Base-by-base conservation (phyloP, 2,329 filamentous ascomycete genomes). In the Aquanectria penicillioides region DNA sequence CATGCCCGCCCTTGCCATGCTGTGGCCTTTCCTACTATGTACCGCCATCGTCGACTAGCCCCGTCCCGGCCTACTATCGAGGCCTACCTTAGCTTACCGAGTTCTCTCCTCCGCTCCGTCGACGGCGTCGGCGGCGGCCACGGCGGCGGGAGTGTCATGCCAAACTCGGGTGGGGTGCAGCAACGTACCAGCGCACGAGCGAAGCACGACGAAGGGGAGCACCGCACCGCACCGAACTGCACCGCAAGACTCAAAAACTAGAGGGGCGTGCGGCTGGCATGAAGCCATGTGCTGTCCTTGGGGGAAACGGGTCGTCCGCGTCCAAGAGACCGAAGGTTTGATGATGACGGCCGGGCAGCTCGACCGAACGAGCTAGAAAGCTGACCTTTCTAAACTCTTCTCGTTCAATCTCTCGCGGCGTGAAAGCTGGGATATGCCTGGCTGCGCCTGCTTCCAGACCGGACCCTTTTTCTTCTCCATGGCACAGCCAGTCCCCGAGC, bases 371-470 rank as follows among this genome's bases (percentile, higher is more conserved):
- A 66, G 49, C 59, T 64, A 56, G 57, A 49, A n/a, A 41, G 55
- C 66, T 62, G 55, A 55, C 34, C 22, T 50, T 50, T 46, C 43
- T 22, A 47, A n/a, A 28, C 25, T 58, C 40, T 48, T 41, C 26
- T 43, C 12, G 36, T 22, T 49, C 20, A 20, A 23, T 41, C 43
- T 49, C 20, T 36, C 38, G 53, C 57, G 36, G 51, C 23, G 44
- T 37, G 49, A 20, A 43, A 52, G 40, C 57, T 55, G 43, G 66
- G 66, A 47, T 62, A 60, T 68, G 62, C 66, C 55, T 68, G 62
- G 49, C 57, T 49, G 34, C 49, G 17, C 58, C 54, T 46, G 58
- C 43, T 20, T 37, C 48, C 53, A 57, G 57, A 58, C 61, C 51
- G 56, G 40, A 28, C 50, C 33, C 66, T 63, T 50, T 40, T 22